Evolutionary conservation across 257 asterid genomes (phyloP).

Genomic region (Thymus mandschuricus): DNA sequence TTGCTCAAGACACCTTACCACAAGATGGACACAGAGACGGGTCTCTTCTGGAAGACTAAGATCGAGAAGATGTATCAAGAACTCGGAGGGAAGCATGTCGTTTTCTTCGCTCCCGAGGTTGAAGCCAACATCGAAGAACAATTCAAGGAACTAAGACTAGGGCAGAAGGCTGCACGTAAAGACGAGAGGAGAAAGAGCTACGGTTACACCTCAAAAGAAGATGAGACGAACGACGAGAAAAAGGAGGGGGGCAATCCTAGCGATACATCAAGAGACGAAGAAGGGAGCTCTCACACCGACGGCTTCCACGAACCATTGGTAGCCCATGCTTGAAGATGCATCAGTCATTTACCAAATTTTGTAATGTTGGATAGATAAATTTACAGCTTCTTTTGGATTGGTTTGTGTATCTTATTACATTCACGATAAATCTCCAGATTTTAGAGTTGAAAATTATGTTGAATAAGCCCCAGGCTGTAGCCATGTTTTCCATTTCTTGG

Average conservation of each 20-base stretch:
- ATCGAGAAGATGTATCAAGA: conserved; percentile 86
- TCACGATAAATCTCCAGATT: not conserved
- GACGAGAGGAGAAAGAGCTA: conserved; percentile 74
- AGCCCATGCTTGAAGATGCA: conserved; percentile 60
- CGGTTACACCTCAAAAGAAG: conserved; percentile 60
- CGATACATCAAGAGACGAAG: conserved; percentile 33
- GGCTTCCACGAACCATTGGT: conserved; percentile 55
- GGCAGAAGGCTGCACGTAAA: conserved; percentile 57
- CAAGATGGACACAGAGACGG: conserved; percentile 88
- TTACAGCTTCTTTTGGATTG: conserved; percentile 10
- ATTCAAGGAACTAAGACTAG: conserved; percentile 59
- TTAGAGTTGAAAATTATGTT: conserved; percentile 1
- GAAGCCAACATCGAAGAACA: conserved; percentile 68
- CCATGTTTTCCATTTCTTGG: not conserved
- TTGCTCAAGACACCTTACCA: conserved; percentile 87
- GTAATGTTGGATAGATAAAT: conserved; percentile 16
- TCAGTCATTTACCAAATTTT: conserved; percentile 14
- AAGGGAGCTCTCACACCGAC: conserved; percentile 35
- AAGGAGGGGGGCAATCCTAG: conserved; percentile 37
- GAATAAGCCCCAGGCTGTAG: conserved; percentile 6
- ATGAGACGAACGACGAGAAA: conserved; percentile 37
- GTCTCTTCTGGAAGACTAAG: conserved; percentile 89
- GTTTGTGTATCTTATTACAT: not conserved
- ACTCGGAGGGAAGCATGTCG: conserved; percentile 86
- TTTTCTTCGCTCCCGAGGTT: conserved; percentile 78